Evolutionary conservation across 495 filamentous ascomycete genomes (phyloP).

Genomic region (Aspergillus sclerotiicarbonarius): DNA sequence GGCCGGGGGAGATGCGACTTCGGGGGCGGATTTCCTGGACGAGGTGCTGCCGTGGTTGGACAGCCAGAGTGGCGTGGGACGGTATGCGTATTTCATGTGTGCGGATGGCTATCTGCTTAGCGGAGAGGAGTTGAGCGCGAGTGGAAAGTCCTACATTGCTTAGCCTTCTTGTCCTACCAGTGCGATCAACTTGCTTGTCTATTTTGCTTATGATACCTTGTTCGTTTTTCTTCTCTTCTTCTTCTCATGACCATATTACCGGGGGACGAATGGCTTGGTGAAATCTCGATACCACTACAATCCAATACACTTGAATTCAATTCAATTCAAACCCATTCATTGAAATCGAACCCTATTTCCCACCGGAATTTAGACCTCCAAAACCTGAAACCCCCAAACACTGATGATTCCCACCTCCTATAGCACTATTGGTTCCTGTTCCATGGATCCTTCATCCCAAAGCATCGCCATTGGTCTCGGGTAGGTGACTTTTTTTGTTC

Average conservation of each 20-base stretch:
- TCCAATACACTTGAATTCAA: too few relatives aligned
- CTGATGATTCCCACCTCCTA: too few relatives aligned
- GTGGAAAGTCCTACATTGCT: constrained; percentile 16
- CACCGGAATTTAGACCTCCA: too few relatives aligned
- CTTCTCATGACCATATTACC: not conserved
- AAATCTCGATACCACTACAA: too few relatives aligned
- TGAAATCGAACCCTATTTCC: too few relatives aligned
- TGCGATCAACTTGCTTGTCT: not conserved
- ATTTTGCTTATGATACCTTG: not conserved
- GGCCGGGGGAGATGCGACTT: constrained; percentile 37
- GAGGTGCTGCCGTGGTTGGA: constrained; percentile 67
- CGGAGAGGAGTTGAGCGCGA: constrained; percentile 9
- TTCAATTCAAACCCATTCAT: too few relatives aligned
- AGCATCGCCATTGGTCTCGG: too few relatives aligned
- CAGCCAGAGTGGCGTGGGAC: constrained; percentile 57
- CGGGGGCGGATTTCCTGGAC: constrained; percentile 53
- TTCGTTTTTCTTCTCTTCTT: constrained; percentile 7
- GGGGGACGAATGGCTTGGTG: too few relatives aligned
- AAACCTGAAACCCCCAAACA: too few relatives aligned
- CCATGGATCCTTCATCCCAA: too few relatives aligned
- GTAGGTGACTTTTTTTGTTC: too few relatives aligned
- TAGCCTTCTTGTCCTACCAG: not conserved
- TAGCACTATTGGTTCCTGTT: too few relatives aligned
- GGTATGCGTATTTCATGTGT: constrained; percentile 81
- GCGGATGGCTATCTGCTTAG: constrained; percentile 35